These are phyloP conservation scores for Striga hermonthica DNA, from an alignment of 305 asterid genomes.

Conservation along the genomic window DNA sequence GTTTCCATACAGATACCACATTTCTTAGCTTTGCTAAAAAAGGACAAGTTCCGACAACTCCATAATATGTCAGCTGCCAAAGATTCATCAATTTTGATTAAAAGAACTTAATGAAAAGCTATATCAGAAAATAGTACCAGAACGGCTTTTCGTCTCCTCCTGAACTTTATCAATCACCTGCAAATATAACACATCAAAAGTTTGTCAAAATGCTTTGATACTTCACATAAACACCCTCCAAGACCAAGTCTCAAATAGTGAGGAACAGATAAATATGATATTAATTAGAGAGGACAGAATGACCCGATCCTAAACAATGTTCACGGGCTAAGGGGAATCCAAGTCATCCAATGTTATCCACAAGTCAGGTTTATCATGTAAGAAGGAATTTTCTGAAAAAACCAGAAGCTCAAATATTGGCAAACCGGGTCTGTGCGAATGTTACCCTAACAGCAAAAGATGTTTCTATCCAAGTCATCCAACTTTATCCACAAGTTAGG, in stretches of 20 bases:
- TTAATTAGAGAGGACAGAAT: not conserved
- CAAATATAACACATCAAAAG: constrained; percentile 21
- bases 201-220: not conserved
- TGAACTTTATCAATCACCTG: constrained; percentile 64
- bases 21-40: constrained; percentile 2
- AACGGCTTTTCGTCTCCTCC: constrained; percentile 51
- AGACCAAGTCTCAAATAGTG: not conserved
- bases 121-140: constrained; percentile 35
- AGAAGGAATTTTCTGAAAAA: too few relatives aligned
- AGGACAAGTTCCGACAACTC: constrained; percentile 10
- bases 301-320: constrained; percentile 5
- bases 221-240: not conserved
- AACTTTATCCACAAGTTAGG: constrained; percentile 3
- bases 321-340: not conserved
- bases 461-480: too few relatives aligned
- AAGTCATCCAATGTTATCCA: constrained; percentile 8
- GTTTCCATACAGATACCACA: not conserved
- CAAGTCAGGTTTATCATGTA: not conserved
- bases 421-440: too few relatives aligned
- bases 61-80: constrained; percentile 1
- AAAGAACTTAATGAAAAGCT: not conserved
- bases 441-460: too few relatives aligned
- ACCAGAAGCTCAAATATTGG: not conserved
- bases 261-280: not conserved
- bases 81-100: not conserved